Evolutionary conservation across 495 filamentous ascomycete genomes (phyloP).

Genomic region (Hypoxylon perforatum): DNA sequence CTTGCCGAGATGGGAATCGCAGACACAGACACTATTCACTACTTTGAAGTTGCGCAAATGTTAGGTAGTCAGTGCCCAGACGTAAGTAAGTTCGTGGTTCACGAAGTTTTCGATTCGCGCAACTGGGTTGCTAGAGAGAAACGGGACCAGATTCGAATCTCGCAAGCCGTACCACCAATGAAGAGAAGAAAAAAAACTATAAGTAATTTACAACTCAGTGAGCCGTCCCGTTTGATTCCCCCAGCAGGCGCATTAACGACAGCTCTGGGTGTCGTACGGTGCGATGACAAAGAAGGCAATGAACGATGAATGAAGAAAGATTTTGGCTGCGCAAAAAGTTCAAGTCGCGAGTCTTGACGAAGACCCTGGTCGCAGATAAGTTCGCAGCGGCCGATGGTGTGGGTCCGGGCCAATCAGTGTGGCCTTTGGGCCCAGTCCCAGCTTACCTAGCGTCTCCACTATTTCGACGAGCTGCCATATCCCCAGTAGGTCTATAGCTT

Average conservation of each 20-base stretch:
- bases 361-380: slow-evolving; percentile 33
- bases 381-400: slow-evolving; percentile 24
- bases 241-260: not conserved
- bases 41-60: too few species aligned
- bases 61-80: too few species aligned
- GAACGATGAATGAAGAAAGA: slow-evolving; percentile 11
- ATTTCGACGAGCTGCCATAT: too few species aligned
- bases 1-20: slow-evolving; percentile 3
- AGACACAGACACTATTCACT: slow-evolving; percentile 5
- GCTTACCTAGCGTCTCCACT: not conserved
- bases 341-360: slow-evolving; percentile 32
- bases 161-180: too few species aligned
- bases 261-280: not conserved
- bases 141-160: not conserved
- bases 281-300: slow-evolving; percentile 3
- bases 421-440: not conserved
- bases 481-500: too few species aligned
- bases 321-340: slow-evolving; percentile 26
- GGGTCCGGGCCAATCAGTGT: slow-evolving; percentile 9
- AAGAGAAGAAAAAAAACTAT: too few species aligned
- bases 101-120: slow-evolving; percentile 11
- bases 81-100: not conserved
- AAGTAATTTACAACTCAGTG: too few species aligned
- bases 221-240: not conserved
- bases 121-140: not conserved